A percentile compares a stretch with the other conserved stretches of the same genome.
These are phyloP conservation scores for Coprinopsis sp. DNA, from an alignment of 768 basidiomycete genomes.

Conservation along the genomic window DNA sequence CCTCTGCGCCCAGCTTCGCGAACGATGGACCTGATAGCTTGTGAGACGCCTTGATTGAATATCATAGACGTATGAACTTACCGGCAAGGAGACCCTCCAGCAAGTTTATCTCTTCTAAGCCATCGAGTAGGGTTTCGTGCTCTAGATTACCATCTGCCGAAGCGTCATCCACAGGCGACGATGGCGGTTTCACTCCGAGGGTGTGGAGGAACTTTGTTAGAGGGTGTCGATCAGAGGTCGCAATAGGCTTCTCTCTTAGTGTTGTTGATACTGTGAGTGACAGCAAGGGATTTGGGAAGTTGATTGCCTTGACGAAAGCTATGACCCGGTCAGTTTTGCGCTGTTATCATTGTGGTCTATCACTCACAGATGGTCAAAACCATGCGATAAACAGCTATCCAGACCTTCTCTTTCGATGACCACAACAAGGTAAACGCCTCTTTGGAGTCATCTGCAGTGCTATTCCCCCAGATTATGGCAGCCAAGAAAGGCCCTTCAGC, in stretches of 20 bases:
- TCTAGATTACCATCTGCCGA: conserved; percentile 37
- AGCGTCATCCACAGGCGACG: conserved; percentile 24
- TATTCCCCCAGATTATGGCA: conserved; percentile 73
- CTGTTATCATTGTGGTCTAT: not conserved
- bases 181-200: conserved; percentile 31
- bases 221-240: conserved; percentile 39
- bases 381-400: conserved; percentile 80
- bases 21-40: conserved; percentile 42
- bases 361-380: conserved; percentile 74
- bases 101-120: conserved; percentile 53
- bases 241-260: conserved; percentile 71
- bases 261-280: conserved; percentile 85
- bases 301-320: conserved; percentile 60
- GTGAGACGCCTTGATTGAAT: not conserved
- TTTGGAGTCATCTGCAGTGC: conserved; percentile 34
- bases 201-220: conserved; percentile 36
- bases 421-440: conserved; percentile 66
- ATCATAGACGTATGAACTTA: conserved; percentile 20
- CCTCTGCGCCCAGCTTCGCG: conserved; percentile 21
- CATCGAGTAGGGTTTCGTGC: conserved; percentile 43
- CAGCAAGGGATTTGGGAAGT: conserved; percentile 68
- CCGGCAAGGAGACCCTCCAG: conserved; percentile 63
- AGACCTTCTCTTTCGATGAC: conserved; percentile 53
- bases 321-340: conserved; percentile 5
- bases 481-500: conserved; percentile 74